Base-by-base conservation (phyloP, 176 grass and related monocot species). In the Puya raimondii region DNA sequence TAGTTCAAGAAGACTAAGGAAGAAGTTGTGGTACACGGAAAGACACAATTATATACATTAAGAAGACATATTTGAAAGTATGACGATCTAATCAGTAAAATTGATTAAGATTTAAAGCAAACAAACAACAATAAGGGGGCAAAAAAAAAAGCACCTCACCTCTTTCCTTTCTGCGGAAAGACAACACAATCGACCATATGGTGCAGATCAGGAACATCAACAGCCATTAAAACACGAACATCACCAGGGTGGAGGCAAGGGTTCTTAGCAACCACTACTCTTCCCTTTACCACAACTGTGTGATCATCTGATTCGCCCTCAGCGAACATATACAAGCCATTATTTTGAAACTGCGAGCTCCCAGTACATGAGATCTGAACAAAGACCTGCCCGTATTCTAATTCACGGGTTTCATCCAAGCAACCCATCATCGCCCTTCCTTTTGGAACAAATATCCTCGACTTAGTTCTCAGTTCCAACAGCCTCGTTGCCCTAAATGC, bases 121-220 rank as follows among this genome's bases (percentile, higher is more conserved):
- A 59, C 13, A 33, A 54, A 56, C 52, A 63, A 47, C 65, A 80
- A 72, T 56, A 22, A 10, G 72, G 71, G 12, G 1, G 18, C 9
- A 80, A 54, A 75, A 64, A 48, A 50, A 14, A 53, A 70, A 69
- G n/a, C 67, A 4, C 65, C 75, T 84, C 72, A 83, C 89, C 93
- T 96, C 50, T 29, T 23, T 49, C 93, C 93, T 64, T 87, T 81
- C 64, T 96, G 93, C 20, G 93, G 93, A 84, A 96, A 96, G 76
- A 96, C 93, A 47, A 96, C 77, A 74, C 93, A 96, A 69, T 96
- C 82, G 81, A 89, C 75, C 86, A 96, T 79, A 76, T 96, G 93
- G 42, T 61, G 79, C 74, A 96, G 70, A 69, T n/a, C 12, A 76
- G 84, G 93, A 76, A 85, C 23, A 83, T 90, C 71, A 22, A 96